phyloP scores from a whole-genome alignment of 225 moss, liverwort and hornwort species.

The Thuidium tamariscinum region DNA sequence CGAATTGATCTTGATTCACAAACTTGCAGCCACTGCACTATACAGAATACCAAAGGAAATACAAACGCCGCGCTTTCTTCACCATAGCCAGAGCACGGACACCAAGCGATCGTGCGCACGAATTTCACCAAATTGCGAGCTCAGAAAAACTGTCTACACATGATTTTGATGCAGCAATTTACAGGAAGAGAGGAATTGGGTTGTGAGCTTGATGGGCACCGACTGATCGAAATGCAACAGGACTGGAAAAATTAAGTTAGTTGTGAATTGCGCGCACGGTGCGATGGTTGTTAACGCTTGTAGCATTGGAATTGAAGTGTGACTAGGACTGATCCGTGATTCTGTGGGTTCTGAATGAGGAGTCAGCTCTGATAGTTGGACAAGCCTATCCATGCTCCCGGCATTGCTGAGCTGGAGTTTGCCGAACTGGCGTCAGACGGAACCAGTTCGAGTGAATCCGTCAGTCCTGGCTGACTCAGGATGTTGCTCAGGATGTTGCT shows the following conservation, averaged over 20 bases:
- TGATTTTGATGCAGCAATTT: background rate
- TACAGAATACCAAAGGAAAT: background rate
- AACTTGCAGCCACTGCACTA: background rate
- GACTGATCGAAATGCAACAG: background rate
- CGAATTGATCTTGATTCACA: background rate
- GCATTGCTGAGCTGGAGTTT: background rate
- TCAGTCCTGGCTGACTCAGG: background rate
- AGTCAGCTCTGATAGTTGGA: background rate
- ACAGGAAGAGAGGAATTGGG: no score
- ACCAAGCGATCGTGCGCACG: no score
- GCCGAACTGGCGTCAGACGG: no score
- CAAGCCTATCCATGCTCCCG: background rate
- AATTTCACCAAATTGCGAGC: background rate
- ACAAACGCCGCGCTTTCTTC: background rate
- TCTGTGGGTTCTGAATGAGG: background rate
- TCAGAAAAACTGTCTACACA: background rate
- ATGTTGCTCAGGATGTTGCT: background rate
- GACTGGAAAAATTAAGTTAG: no score
- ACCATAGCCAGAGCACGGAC: background rate
- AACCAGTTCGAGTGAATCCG: background rate
- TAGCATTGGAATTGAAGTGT: no score
- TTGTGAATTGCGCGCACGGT: no score
- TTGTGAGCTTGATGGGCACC: background rate
- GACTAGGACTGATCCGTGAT: background rate
- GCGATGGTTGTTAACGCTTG: background rate